phyloP scores from a whole-genome alignment of 257 asterid species.

The Solanum medicagineum region DNA sequence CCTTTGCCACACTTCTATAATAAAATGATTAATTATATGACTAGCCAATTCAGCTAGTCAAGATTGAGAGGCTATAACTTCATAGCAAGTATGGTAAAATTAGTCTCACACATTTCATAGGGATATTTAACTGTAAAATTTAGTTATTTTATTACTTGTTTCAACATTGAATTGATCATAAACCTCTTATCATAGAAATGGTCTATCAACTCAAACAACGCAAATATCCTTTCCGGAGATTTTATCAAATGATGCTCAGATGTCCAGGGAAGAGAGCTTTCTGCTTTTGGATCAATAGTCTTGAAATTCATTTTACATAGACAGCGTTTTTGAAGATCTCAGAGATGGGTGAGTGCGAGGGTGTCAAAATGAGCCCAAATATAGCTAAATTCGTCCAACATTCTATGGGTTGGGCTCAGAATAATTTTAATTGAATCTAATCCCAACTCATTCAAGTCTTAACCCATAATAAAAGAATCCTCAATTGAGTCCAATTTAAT shows the following conservation, averaged over 20 bases:
- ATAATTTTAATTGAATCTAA: no score
- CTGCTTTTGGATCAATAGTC: constrained; percentile 88
- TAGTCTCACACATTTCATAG: background rate
- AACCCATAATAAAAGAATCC: no score
- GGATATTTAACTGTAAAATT: background rate
- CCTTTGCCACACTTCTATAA: background rate
- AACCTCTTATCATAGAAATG: constrained; percentile 44
- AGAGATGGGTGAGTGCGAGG: constrained; percentile 59
- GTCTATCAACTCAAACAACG: constrained; percentile 69
- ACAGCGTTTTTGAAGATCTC: constrained; percentile 90
- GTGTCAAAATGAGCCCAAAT: no score
- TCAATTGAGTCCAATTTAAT: no score
- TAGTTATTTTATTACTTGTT: background rate
- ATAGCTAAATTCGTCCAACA: no score
- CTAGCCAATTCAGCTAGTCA: background rate
- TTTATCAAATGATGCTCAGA: constrained; percentile 65
- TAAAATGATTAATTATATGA: background rate
- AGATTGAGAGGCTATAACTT: background rate
- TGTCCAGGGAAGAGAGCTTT: constrained; percentile 87
- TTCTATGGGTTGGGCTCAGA: no score
- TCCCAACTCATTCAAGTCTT: no score
- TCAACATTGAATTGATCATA: constrained; percentile 1
- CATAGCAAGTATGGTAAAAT: background rate
- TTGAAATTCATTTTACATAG: constrained; percentile 76
- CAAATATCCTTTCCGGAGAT: constrained; percentile 78